Conservation (phyloP, 306 rosid genomes). For the Delonix regia region DNA sequence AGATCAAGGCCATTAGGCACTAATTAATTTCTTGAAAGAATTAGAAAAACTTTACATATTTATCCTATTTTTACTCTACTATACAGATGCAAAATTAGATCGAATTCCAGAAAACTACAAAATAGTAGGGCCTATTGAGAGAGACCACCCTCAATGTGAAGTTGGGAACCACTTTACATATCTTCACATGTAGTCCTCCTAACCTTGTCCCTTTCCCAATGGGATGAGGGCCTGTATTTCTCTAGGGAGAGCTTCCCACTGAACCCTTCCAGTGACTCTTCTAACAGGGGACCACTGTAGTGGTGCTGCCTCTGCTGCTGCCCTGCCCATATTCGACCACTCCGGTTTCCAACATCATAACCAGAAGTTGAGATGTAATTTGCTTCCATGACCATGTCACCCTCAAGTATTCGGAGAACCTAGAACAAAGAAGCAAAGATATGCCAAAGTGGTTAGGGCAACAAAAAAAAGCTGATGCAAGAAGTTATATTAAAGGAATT, state of each 20-base stretch:
- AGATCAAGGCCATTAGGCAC: conserved; percentile 27
- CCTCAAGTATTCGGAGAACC: conserved; percentile 96
- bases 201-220: conserved; percentile 72
- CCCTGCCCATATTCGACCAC: conserved; percentile 79
- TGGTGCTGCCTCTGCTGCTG: conserved; percentile 64
- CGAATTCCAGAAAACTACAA: conserved; percentile 39
- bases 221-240: conserved; percentile 52
- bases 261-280: conserved; percentile 65
- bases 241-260: conserved; percentile 75
- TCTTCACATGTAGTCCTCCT: conserved; percentile 62
- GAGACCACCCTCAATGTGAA: conserved; percentile 18
- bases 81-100: conserved; percentile 65
- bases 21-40: conserved; percentile 51
- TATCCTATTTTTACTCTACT: conserved; percentile 55
- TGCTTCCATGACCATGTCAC: conserved; percentile 88
- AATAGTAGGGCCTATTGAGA: conserved; percentile 31
- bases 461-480: neutral
- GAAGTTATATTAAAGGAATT: neutral
- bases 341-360: conserved; percentile 74
- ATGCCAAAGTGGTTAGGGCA: conserved; percentile 7
- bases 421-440: conserved; percentile 38
- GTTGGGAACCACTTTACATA: conserved; percentile 39
- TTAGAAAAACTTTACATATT: conserved; percentile 46
- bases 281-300: conserved; percentile 59
- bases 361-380: conserved; percentile 68